Evolutionary conservation across 106 monocot species (phyloP).

Genomic region (Apostasia shenzhenica): DNA sequence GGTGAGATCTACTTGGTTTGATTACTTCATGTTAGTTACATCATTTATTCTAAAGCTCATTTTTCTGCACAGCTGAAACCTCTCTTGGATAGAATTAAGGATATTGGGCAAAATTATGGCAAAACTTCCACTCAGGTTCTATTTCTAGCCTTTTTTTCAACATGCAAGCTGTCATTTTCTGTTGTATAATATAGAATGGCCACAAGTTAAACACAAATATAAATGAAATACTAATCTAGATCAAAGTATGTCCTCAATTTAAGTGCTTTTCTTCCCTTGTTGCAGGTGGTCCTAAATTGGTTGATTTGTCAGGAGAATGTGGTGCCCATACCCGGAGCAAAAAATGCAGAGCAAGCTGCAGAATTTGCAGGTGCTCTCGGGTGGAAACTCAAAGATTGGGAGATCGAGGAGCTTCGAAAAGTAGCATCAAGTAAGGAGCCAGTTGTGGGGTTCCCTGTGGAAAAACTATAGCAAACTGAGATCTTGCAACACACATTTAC

Average conservation of each 20-base stretch:
- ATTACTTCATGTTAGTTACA: background rate
- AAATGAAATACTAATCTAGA: too few relatives aligned
- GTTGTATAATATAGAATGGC: too few relatives aligned
- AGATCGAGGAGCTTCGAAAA: constrained; percentile 48
- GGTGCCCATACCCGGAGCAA: constrained; percentile 68
- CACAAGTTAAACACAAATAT: too few relatives aligned
- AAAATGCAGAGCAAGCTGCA: constrained; percentile 58
- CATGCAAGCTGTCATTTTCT: background rate
- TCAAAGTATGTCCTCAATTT: too few relatives aligned
- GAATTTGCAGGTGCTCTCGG: constrained; percentile 67
- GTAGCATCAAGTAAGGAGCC: constrained; percentile 40
- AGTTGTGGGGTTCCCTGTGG: constrained; percentile 60
- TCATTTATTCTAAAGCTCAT: background rate
- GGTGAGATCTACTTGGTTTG: constrained; percentile 18
- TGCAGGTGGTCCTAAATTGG: constrained; percentile 73
- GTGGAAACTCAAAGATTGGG: constrained; percentile 47
- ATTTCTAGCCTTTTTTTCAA: background rate
- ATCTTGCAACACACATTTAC: background rate
- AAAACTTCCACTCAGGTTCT: constrained; percentile 89
- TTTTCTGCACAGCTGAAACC: constrained; percentile 64
- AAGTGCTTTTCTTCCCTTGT: background rate
- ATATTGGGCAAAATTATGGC: constrained; percentile 60
- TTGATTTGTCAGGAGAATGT: constrained; percentile 56
- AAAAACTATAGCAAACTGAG: constrained; percentile 30
- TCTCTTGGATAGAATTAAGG: constrained; percentile 62